These are phyloP conservation scores for Sarocladiaceae sp. DNA, from an alignment of 2,329 filamentous ascomycete species.

Conservation along the genomic window DNA sequence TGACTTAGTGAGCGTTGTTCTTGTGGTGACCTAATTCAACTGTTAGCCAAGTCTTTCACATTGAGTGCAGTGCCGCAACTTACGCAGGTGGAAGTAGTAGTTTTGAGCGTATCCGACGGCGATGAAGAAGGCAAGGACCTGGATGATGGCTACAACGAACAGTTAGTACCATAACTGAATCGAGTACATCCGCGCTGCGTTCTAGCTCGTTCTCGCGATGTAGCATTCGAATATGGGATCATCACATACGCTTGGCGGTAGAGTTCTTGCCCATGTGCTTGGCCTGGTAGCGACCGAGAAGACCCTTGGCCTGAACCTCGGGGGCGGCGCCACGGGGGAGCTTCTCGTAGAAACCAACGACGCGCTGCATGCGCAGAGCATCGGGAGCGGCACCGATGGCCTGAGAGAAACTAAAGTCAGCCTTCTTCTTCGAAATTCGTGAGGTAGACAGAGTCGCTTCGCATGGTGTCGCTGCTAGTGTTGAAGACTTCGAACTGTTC, in stretches of 20 bases:
- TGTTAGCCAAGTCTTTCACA: background rate
- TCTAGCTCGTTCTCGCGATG: background rate
- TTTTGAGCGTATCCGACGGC: conserved; percentile 90
- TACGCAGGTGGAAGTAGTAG: conserved; percentile 99
- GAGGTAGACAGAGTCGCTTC: background rate
- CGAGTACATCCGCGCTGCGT: background rate
- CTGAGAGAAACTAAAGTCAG: conserved; percentile 48
- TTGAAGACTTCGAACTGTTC: background rate
- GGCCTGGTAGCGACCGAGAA: conserved; percentile 83
- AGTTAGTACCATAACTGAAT: too few relatives aligned
- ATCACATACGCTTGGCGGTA: conserved; percentile 73
- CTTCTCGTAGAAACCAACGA: conserved; percentile 98
- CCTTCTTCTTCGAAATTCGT: conserved; percentile 9
- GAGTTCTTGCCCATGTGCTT: conserved; percentile 95
- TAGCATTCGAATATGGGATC: too few relatives aligned
- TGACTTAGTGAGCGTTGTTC: conserved; percentile 93
- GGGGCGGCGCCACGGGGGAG: conserved; percentile 91
- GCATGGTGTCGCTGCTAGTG: background rate
- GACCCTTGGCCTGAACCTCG: conserved; percentile 73
- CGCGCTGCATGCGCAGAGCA: conserved; percentile 95
- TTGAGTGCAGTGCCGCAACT: conserved; percentile 32
- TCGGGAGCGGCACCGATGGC: conserved; percentile 92
- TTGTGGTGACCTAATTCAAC: conserved; percentile 84
- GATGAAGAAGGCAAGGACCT: conserved; percentile 75
- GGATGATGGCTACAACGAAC: conserved; percentile 68